Percentiles rank a stretch among this genome's conserved stretches.
phyloP scores from a whole-genome alignment of 345 rosid genomes.

The Salix purpurea region DNA sequence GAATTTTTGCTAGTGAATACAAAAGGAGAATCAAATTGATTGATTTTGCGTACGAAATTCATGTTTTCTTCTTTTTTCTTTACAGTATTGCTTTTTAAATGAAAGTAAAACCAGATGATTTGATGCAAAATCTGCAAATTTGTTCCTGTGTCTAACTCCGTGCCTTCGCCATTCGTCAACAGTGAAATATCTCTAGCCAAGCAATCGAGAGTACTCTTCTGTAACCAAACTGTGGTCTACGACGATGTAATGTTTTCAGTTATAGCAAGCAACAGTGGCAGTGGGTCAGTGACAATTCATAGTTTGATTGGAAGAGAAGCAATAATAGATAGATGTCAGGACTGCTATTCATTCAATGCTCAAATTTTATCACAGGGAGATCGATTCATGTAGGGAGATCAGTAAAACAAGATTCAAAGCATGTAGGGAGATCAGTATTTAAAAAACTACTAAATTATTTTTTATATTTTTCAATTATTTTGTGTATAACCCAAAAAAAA shows the following conservation, averaged over 20 bases:
- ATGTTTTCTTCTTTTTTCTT: not conserved
- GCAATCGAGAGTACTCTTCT: not conserved
- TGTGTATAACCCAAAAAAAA: too few relatives aligned
- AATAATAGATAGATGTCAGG: not conserved
- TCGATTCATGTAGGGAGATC: not conserved
- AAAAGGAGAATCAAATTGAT: slow-evolving; percentile 11
- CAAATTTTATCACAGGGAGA: not conserved
- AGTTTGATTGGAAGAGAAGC: not conserved
- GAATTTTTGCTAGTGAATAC: slow-evolving; percentile 44
- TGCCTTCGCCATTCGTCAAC: not conserved
- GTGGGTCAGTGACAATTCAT: not conserved
- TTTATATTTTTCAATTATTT: too few relatives aligned
- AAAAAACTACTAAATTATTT: too few relatives aligned
- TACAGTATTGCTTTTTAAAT: not conserved
- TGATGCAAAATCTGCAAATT: not conserved
- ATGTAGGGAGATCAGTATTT: too few relatives aligned
- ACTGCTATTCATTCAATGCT: not conserved
- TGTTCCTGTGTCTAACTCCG: not conserved
- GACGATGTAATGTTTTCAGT: too few relatives aligned
- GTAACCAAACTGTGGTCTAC: not conserved
- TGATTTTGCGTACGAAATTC: slow-evolving; percentile 4
- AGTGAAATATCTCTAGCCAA: not conserved
- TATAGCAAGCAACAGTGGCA: too few relatives aligned
- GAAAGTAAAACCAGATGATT: not conserved
- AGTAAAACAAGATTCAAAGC: not conserved